A percentile compares a stretch with the other conserved stretches of the same genome.
Evolutionary conservation across 2,329 filamentous ascomycete genomes (phyloP).

Genomic region (Pseudogymnoascus sp.): DNA sequence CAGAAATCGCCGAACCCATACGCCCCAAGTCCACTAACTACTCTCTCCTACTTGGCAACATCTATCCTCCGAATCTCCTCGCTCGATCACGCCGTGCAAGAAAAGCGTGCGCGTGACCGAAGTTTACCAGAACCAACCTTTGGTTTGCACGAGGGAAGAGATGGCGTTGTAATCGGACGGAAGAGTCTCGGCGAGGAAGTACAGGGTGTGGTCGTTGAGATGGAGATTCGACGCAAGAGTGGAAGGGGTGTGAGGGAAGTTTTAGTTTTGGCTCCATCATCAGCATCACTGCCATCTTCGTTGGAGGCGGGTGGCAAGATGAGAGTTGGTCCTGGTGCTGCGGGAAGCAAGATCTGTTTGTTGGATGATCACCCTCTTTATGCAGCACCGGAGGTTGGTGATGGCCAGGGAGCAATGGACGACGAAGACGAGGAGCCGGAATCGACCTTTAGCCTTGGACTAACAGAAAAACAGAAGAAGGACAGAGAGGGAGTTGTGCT

Average conservation of each 20-base stretch:
- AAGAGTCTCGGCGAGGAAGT: constrained; percentile 19
- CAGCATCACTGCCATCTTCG: constrained; percentile 6
- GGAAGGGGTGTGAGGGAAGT: constrained; percentile 68
- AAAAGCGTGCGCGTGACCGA: constrained; percentile 67
- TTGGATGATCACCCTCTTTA: constrained; percentile 73
- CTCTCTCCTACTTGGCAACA: constrained; percentile 81
- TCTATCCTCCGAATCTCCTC: constrained; percentile 68
- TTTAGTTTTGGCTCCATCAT: constrained; percentile 41
- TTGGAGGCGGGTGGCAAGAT: not conserved
- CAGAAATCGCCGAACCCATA: constrained; percentile 40
- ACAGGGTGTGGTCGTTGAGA: constrained; percentile 63
- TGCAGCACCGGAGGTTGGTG: constrained; percentile 32
- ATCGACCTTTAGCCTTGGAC: constrained; percentile 75
- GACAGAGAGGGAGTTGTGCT: constrained; percentile 85
- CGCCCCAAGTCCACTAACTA: constrained; percentile 59
- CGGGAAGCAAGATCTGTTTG: constrained; percentile 48
- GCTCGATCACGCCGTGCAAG: constrained; percentile 64
- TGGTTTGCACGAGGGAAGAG: constrained; percentile 67
- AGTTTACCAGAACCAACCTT: constrained; percentile 69
- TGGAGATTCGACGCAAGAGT: constrained; percentile 79
- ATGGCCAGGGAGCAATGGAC: constrained; percentile 24
- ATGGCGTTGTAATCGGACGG: constrained; percentile 63
- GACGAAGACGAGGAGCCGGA: constrained; percentile 45
- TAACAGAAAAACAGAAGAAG: constrained; percentile 83
- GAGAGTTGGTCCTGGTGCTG: constrained; percentile 27